These are phyloP conservation scores for Acanthamoeba lenticulata DNA, from an alignment of 208 protist species.

Conservation along the genomic window DNA sequence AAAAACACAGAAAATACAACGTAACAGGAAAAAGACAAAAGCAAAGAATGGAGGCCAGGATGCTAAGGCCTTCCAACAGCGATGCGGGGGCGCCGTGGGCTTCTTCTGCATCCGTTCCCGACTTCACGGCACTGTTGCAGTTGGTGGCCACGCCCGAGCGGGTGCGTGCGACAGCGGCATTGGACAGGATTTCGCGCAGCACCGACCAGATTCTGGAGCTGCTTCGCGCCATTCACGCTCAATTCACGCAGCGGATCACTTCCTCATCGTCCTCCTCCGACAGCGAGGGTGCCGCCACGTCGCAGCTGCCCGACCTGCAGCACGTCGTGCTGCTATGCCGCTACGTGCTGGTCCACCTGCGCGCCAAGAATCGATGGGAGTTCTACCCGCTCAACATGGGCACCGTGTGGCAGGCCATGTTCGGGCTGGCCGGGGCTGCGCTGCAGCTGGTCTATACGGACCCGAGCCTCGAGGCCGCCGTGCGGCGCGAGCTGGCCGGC, in stretches of 20 bases:
- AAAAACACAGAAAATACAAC: too few relatives aligned
- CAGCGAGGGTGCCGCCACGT: too few relatives aligned
- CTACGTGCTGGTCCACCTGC: neutral
- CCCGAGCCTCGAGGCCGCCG: neutral
- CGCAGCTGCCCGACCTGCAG: neutral
- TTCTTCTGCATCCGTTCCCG: too few relatives aligned
- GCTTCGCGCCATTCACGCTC: neutral
- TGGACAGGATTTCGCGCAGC: neutral
- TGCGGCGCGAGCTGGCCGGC: neutral
- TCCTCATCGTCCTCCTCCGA: neutral
- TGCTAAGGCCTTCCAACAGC: too few relatives aligned
- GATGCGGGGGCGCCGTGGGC: too few relatives aligned
- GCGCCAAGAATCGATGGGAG: neutral
- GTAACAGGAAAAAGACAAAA: too few relatives aligned
- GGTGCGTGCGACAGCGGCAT: neutral
- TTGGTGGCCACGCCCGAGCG: neutral
- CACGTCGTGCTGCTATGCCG: neutral
- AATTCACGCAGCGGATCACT: too few relatives aligned
- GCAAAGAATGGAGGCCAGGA: too few relatives aligned
- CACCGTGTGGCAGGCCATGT: neutral
- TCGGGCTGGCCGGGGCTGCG: neutral
- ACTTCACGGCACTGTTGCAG: neutral
- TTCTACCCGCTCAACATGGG: neutral
- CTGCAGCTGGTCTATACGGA: neutral
- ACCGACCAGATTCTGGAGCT: neutral